A percentile compares a stretch with the other conserved stretches of the same genome.
Evolutionary conservation across 1,139 yeast genomes (phyloP).

Genomic region (Geotrichum citri-aurantii): DNA sequence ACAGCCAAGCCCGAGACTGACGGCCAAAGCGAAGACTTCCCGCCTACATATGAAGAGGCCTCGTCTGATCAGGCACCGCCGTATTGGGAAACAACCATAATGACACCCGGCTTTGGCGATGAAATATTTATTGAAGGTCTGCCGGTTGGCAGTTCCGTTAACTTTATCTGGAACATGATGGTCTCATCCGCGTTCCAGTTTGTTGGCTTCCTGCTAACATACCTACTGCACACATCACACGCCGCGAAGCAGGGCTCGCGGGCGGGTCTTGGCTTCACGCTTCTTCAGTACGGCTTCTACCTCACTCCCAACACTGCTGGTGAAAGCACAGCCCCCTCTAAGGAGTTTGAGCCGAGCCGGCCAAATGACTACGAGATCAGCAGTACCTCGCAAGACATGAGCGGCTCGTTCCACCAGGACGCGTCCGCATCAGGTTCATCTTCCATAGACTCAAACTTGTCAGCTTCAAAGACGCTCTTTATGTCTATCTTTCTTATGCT

Average conservation of each 20-base stretch:
- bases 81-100: conserved; percentile 89
- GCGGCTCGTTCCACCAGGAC: conserved; percentile 25
- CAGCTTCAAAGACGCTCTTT: conserved; percentile 23
- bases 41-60: conserved; percentile 96
- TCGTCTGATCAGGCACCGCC: conserved; percentile 95
- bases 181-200: conserved; percentile 89
- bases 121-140: conserved; percentile 92
- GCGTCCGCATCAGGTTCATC: conserved; percentile 30
- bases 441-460: conserved; percentile 14
- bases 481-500: conserved; percentile 55
- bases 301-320: conserved; percentile 52
- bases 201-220: conserved; percentile 87
- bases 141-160: conserved; percentile 90
- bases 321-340: conserved; percentile 40
- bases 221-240: conserved; percentile 88
- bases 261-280: conserved; percentile 84
- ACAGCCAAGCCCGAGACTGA: conserved; percentile 60
- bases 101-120: conserved; percentile 74
- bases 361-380: conserved; percentile 38
- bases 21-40: conserved; percentile 46
- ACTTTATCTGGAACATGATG: conserved; percentile 82
- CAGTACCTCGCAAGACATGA: conserved; percentile 32
- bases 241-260: conserved; percentile 96
- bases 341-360: conserved; percentile 34
- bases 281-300: conserved; percentile 69